Conservation (phyloP, 331 rosid genomes). For the Acacia pycnantha region DNA sequence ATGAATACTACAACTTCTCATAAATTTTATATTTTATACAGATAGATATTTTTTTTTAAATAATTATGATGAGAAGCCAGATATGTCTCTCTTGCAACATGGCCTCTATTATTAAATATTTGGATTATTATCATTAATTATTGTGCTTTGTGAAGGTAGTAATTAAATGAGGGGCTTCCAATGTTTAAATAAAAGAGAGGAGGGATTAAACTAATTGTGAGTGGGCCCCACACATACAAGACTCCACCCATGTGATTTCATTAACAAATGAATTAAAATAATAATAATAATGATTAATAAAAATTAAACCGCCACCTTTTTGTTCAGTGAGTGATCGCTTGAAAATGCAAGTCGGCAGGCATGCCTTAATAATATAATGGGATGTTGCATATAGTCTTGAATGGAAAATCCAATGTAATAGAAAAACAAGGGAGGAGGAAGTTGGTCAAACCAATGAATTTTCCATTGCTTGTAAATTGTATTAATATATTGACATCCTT, state of each 20-base stretch:
- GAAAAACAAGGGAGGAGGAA: too few species aligned
- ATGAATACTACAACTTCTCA: too few species aligned
- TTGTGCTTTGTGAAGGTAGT: constrained; percentile 14
- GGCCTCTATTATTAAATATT: constrained; percentile 25
- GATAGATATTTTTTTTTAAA: background rate
- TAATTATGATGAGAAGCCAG: background rate
- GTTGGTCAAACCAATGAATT: too few species aligned
- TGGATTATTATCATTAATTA: background rate
- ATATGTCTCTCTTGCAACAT: constrained; percentile 46
- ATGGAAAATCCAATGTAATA: too few species aligned
- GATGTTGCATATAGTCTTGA: constrained; percentile 9
- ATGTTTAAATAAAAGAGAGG: constrained; percentile 29
- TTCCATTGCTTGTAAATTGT: too few species aligned
- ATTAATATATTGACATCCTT: too few species aligned
- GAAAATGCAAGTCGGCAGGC: constrained; percentile 16
- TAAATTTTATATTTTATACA: too few species aligned
- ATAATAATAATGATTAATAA: background rate
- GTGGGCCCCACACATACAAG: constrained; percentile 35
- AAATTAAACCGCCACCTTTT: background rate
- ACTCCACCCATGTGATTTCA: constrained; percentile 65
- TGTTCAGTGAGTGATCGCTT: constrained; percentile 26
- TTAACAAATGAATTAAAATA: constrained; percentile 15
- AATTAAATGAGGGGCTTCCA: constrained; percentile 42
- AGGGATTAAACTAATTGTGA: constrained; percentile 33
- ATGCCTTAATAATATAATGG: background rate